Conservation (phyloP, 2,329 filamentous ascomycete species). For the Fusarium sp. region DNA sequence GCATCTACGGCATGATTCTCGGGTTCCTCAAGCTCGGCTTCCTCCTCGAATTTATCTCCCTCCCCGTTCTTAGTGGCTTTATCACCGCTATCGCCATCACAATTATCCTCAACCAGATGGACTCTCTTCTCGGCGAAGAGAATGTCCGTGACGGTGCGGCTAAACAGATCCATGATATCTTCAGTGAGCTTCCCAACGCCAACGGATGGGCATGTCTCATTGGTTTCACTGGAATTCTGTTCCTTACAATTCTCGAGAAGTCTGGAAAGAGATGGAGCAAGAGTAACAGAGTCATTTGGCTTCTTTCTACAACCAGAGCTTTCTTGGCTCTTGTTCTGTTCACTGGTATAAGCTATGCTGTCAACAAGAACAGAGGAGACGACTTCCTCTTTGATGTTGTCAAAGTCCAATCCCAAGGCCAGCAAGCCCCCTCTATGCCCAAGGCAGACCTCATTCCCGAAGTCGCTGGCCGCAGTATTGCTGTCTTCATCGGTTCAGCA, state of each 20-base stretch:
- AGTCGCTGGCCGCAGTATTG: slow-evolving; percentile 65
- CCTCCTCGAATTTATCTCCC: slow-evolving; percentile 73
- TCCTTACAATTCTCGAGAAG: slow-evolving; percentile 67
- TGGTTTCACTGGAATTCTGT: slow-evolving; percentile 66
- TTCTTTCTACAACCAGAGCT: slow-evolving; percentile 69
- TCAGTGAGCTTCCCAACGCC: slow-evolving; percentile 65
- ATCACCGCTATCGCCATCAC: slow-evolving; percentile 74
- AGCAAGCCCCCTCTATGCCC: slow-evolving; percentile 62
- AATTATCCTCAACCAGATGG: slow-evolving; percentile 73
- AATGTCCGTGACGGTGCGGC: slow-evolving; percentile 63
- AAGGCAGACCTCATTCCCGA: slow-evolving; percentile 60
- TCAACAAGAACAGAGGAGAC: slow-evolving; percentile 63
- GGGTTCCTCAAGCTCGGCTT: slow-evolving; percentile 73
- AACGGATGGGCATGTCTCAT: slow-evolving; percentile 69
- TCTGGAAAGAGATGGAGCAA: slow-evolving; percentile 69
- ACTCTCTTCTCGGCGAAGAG: slow-evolving; percentile 67
- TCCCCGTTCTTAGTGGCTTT: slow-evolving; percentile 72
- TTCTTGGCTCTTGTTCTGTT: slow-evolving; percentile 70
- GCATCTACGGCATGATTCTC: slow-evolving; percentile 67
- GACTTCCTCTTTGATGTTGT: slow-evolving; percentile 65
- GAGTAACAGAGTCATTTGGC: slow-evolving; percentile 67
- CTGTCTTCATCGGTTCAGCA: slow-evolving; percentile 69
- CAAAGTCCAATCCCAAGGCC: slow-evolving; percentile 66
- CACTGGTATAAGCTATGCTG: slow-evolving; percentile 71
- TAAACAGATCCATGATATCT: slow-evolving; percentile 68